A percentile compares a stretch with the other conserved stretches of the same genome.
phyloP scores from a whole-genome alignment of 495 filamentous ascomycete species.

The Neurospora sp. region DNA sequence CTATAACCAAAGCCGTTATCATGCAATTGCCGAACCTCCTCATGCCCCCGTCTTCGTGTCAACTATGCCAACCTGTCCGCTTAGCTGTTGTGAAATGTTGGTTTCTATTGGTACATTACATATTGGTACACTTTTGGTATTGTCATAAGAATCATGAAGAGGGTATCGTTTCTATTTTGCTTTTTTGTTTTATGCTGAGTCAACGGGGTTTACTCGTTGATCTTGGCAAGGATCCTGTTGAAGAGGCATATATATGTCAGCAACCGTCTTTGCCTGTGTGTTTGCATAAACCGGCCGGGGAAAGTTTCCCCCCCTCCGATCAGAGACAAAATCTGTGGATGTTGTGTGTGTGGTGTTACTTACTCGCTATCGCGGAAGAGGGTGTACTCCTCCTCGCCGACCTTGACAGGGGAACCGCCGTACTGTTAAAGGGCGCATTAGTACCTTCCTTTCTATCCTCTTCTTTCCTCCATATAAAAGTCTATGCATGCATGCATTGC shows the following conservation, averaged over 20 bases:
- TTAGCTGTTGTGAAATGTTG: slow-evolving; percentile 2
- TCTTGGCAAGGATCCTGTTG: slow-evolving; percentile 72
- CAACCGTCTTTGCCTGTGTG: not conserved
- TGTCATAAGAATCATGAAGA: slow-evolving; percentile 20
- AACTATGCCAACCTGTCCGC: not conserved
- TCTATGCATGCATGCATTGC: not conserved
- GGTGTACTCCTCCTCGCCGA: slow-evolving; percentile 90
- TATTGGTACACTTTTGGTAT: slow-evolving; percentile 18
- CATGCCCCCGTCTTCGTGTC: not conserved
- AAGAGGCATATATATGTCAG: slow-evolving; percentile 15
- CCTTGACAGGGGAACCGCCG: slow-evolving; percentile 91
- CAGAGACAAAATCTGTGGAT: not conserved
- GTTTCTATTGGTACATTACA: slow-evolving; percentile 18
- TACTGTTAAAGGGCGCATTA: slow-evolving; percentile 49
- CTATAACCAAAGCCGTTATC: not conserved
- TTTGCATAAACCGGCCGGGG: not conserved
- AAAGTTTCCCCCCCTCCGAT: not conserved
- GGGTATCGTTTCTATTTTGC: slow-evolving; percentile 24
- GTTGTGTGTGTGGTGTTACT: slow-evolving; percentile 24
- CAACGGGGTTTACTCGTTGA: slow-evolving; percentile 56
- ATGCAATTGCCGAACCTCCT: not conserved
- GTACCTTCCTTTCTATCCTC: slow-evolving; percentile 6
- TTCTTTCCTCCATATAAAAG: not conserved
- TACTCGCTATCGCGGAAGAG: slow-evolving; percentile 98
- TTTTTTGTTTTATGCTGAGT: not conserved